Evolutionary conservation across 192 early-diverging fungal genomes (phyloP).

Genomic region (Cladochytrium replicatum): DNA sequence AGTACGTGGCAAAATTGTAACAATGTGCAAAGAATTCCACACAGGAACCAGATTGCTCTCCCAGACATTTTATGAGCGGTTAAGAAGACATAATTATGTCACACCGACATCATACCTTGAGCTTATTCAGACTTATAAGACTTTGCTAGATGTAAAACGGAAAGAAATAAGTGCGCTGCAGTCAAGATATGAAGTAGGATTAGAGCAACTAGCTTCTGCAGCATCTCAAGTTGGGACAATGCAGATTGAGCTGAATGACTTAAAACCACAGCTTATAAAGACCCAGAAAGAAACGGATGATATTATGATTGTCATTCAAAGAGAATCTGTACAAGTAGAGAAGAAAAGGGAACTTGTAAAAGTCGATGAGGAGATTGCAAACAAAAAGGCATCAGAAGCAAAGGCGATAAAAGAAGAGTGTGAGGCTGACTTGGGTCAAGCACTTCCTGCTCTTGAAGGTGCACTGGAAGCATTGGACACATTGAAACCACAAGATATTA

Average conservation of each 20-base stretch:
- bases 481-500: slow-evolving; percentile 47
- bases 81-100: slow-evolving; percentile 46
- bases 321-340: slow-evolving; percentile 46
- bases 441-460: slow-evolving; percentile 45
- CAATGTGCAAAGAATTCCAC: slow-evolving; percentile 53
- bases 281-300: slow-evolving; percentile 46
- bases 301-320: slow-evolving; percentile 43
- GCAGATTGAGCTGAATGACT: slow-evolving; percentile 43
- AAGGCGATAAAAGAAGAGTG: slow-evolving; percentile 54
- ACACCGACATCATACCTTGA: slow-evolving; percentile 50
- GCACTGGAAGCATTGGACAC: slow-evolving; percentile 50
- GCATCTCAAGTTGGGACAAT: slow-evolving; percentile 44
- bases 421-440: slow-evolving; percentile 49
- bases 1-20: slow-evolving; percentile 31
- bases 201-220: slow-evolving; percentile 45
- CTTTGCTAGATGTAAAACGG: slow-evolving; percentile 36
- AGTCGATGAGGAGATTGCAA: slow-evolving; percentile 45
- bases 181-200: slow-evolving; percentile 39
- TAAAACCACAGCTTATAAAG: slow-evolving; percentile 44
- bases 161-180: slow-evolving; percentile 41
- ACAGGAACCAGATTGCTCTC: slow-evolving; percentile 32
- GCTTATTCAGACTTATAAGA: slow-evolving; percentile 50
- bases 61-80: slow-evolving; percentile 33
- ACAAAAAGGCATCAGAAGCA: slow-evolving; percentile 46
- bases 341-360: slow-evolving; percentile 46